Evolutionary conservation across 1,284 basidiomycete genomes (phyloP).

Genomic region (Tausonia pullulans): DNA sequence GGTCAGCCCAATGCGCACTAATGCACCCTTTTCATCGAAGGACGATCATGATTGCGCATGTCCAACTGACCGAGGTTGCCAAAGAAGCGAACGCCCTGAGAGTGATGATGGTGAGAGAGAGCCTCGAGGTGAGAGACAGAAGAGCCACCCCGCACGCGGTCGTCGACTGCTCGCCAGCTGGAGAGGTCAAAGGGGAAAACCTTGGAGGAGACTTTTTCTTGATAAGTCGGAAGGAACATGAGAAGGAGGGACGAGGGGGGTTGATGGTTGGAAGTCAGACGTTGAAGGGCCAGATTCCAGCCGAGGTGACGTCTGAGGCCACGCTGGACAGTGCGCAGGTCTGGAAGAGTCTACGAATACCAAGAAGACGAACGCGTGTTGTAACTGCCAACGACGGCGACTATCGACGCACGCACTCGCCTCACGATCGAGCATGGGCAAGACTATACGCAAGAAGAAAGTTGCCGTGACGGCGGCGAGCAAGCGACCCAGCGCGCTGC

Average conservation of each 20-base stretch:
- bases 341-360: no score
- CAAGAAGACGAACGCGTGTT: no score
- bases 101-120: not conserved
- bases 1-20: not conserved
- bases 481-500: not conserved
- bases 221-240: no score
- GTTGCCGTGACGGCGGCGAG: slow-evolving; percentile 4
- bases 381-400: no score
- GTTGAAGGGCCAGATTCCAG: no score
- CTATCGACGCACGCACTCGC: no score
- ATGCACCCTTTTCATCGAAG: not conserved
- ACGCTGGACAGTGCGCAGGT: no score
- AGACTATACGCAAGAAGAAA: slow-evolving; percentile 6
- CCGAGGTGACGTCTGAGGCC: no score
- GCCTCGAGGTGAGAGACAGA: slow-evolving; percentile 31
- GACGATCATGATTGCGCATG: not conserved
- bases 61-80: slow-evolving; percentile 20
- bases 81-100: slow-evolving; percentile 19
- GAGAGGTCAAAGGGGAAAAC: slow-evolving; percentile 7
- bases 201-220: no score
- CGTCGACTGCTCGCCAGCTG: slow-evolving; percentile 36
- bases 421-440: not conserved
- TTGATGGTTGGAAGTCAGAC: no score
- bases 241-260: no score
- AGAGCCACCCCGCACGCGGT: slow-evolving; percentile 37